phyloP scores from a whole-genome alignment of 805 yeast species.

The Yamadazyma scolyti region DNA sequence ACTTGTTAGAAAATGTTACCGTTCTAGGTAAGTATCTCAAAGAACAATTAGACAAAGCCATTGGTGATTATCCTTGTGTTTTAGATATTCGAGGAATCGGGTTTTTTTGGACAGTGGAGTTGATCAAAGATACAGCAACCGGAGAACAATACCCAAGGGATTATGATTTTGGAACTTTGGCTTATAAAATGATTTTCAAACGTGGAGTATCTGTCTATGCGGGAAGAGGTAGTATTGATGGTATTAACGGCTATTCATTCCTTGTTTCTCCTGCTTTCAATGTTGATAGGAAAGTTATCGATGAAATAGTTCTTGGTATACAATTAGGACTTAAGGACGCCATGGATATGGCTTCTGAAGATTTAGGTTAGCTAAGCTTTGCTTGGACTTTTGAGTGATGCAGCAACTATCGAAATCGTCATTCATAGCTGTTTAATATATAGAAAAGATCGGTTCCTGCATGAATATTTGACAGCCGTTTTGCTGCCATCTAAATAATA shows the following conservation, averaged over 20 bases:
- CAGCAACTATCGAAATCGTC: too few species aligned
- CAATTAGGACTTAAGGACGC: too few species aligned
- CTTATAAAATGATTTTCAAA: constrained; percentile 22
- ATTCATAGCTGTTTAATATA: too few species aligned
- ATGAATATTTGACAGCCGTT: too few species aligned
- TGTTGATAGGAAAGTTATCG: constrained; percentile 28
- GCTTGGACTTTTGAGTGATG: too few species aligned
- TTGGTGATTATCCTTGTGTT: constrained; percentile 16
- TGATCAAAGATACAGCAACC: constrained; percentile 48
- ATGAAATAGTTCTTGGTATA: constrained; percentile 31
- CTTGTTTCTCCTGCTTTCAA: constrained; percentile 41
- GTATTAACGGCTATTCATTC: constrained; percentile 37
- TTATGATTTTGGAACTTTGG: constrained; percentile 3
- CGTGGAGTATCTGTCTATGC: constrained; percentile 47
- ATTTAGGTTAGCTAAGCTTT: too few species aligned
- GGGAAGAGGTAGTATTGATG: constrained; percentile 28
- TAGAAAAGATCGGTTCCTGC: too few species aligned
- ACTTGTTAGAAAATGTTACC: constrained; percentile 39
- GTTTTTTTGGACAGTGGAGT: constrained; percentile 53
- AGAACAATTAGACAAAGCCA: constrained; percentile 23
- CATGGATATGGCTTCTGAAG: too few species aligned
- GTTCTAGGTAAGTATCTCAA: constrained; percentile 42
- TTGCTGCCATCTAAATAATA: too few species aligned
- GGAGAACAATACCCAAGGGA: not conserved
- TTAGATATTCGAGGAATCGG: constrained; percentile 63